Conservation (phyloP, 306 rosid genomes). For the Vigna radiata region DNA sequence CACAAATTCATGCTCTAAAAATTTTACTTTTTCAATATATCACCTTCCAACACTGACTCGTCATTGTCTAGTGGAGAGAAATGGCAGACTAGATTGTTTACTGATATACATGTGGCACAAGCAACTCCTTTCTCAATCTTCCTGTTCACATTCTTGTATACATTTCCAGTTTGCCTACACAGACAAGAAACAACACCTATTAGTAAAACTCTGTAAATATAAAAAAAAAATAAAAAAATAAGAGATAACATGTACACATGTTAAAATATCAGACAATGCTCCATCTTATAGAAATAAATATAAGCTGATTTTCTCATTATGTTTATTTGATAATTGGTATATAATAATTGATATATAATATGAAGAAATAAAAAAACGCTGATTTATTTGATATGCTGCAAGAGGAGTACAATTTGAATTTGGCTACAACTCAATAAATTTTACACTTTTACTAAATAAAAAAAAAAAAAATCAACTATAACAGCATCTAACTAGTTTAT, state of each 20-base stretch:
- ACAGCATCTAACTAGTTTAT: no score
- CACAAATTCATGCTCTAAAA: neutral
- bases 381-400: no score
- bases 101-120: slow-evolving; percentile 86
- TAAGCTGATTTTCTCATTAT: neutral
- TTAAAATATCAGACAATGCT: neutral
- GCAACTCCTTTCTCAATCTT: slow-evolving; percentile 95
- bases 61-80: slow-evolving; percentile 86
- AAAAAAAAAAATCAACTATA: no score
- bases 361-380: no score
- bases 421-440: no score
- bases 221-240: no score
- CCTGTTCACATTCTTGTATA: slow-evolving; percentile 82
- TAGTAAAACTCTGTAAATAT: slow-evolving; percentile 29
- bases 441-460: no score
- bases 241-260: neutral
- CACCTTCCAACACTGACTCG: slow-evolving; percentile 78
- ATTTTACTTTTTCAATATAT: slow-evolving; percentile 78
- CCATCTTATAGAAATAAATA: neutral
- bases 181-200: slow-evolving; percentile 43
- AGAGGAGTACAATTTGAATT: no score
- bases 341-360: no score
- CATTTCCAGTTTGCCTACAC: slow-evolving; percentile 74
- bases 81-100: slow-evolving; percentile 85
- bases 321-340: no score